Evolutionary conservation across 106 monocot genomes (phyloP).

Genomic region (Allium cepa): DNA sequence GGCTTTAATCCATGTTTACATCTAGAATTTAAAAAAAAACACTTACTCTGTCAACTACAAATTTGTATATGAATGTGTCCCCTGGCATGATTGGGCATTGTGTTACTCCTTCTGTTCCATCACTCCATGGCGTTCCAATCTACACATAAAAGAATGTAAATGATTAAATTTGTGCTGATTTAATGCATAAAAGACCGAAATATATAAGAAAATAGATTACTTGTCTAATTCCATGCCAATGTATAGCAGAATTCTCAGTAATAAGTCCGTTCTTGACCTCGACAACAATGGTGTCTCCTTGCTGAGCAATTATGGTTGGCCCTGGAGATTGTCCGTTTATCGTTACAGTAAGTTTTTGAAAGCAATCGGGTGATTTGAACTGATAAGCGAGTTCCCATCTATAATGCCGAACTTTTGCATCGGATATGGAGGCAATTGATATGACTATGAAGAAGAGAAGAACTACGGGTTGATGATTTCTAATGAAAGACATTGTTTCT

Average conservation of each 20-base stretch:
- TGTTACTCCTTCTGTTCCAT: conserved; percentile 72
- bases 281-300: conserved; percentile 73
- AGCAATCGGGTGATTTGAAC: conserved; percentile 73
- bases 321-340: conserved; percentile 70
- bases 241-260: conserved; percentile 71
- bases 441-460: conserved; percentile 2
- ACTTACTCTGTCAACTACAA: conserved; percentile 74
- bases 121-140: conserved; percentile 83
- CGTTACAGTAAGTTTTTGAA: conserved; percentile 42
- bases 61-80: conserved; percentile 66
- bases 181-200: not conserved
- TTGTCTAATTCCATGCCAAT: conserved; percentile 91
- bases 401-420: conserved; percentile 16
- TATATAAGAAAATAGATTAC: conserved; percentile 10
- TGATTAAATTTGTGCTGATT: not conserved
- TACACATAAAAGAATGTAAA: conserved; percentile 1
- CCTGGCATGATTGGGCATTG: conserved; percentile 81
- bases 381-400: conserved; percentile 56
- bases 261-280: conserved; percentile 45
- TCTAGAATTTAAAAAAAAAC: not conserved
- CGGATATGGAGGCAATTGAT: not conserved
- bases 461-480: too few species aligned
- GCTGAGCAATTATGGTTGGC: conserved; percentile 61
- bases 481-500: too few species aligned
- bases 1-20: not conserved